phyloP scores from a whole-genome alignment of 768 basidiomycete genomes.

The Tylopilus sp. region DNA sequence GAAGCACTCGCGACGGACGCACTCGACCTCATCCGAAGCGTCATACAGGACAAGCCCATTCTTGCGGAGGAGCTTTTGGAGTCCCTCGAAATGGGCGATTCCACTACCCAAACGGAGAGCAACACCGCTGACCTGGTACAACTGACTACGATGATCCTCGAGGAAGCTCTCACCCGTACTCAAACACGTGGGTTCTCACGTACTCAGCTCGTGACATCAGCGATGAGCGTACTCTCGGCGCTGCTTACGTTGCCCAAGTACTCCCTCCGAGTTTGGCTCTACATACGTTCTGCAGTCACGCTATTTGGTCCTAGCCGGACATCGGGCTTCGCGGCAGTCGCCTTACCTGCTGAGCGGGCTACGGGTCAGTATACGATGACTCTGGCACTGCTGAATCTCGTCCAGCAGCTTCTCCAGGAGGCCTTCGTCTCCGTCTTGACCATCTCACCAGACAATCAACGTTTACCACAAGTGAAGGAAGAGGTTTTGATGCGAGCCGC shows the following conservation, averaged over 20 bases:
- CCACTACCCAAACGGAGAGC: slow-evolving; percentile 42
- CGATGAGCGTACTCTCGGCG: slow-evolving; percentile 77
- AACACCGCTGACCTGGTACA: slow-evolving; percentile 72
- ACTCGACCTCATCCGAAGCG: slow-evolving; percentile 74
- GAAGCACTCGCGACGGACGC: slow-evolving; percentile 66
- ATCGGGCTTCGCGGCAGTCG: slow-evolving; percentile 56
- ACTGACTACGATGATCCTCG: slow-evolving; percentile 75
- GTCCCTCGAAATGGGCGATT: slow-evolving; percentile 46
- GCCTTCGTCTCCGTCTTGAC: slow-evolving; percentile 51
- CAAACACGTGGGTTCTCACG: slow-evolving; percentile 42
- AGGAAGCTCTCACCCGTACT: slow-evolving; percentile 65
- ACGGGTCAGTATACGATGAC: slow-evolving; percentile 82
- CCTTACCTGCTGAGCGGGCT: slow-evolving; percentile 67
- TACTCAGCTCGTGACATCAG: slow-evolving; percentile 68
- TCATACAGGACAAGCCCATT: slow-evolving; percentile 66
- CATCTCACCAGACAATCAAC: slow-evolving; percentile 52
- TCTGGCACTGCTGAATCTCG: slow-evolving; percentile 69
- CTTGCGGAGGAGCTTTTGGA: slow-evolving; percentile 66
- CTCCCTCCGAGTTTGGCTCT: slow-evolving; percentile 86
- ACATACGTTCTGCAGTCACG: slow-evolving; percentile 72
- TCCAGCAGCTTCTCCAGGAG: slow-evolving; percentile 72
- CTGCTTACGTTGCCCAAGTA: slow-evolving; percentile 70
- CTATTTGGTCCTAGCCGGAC: slow-evolving; percentile 66
- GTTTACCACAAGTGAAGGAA: slow-evolving; percentile 72
- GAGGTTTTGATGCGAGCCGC: slow-evolving; percentile 79